Evolutionary conservation across 257 asterid genomes (phyloP), one percentile per base, ranked within the genome.

Genomic region (Craterostigma plantagineum): DNA sequence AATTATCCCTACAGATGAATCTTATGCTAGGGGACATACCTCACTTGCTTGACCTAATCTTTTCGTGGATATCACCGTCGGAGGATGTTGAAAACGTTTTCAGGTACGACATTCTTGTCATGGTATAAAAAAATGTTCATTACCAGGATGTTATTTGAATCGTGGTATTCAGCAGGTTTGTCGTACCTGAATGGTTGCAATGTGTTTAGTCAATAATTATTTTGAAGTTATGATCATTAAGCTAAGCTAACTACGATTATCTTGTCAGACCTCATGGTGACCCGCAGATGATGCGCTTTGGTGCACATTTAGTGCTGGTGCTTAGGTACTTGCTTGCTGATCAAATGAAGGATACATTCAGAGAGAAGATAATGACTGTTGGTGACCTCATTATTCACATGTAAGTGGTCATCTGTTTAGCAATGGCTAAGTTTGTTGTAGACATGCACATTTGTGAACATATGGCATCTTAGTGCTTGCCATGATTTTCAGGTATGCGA

Each of bases 221-320:
- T 23, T 23, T 23, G 30, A 23, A 23, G 6, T 23, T 23, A 2
- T 6, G 6, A 23, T 23, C 30, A 23, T 6, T n/a, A n/a, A n/a
- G n/a, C n/a, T n/a, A n/a, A n/a, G n/a, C n/a, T n/a, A n/a, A n/a
- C n/a, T n/a, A n/a, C n/a, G n/a, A n/a, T n/a, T 34, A 54, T 59
- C 17, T 38, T 55, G 58, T 45, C 82, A 90, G 95, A 81, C 95
- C 95, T 54, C 95, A 83, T 62, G 98, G 98, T n/a, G 98, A 90
- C 59, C 95, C 98, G 16, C 93, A 90, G 57, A 79, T 90, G 95
- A 83, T 90, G 83, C 93, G 95, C 43, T 81, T 82, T 66, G 95
- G 98, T 61, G 98, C 98, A 47, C 98, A 90, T 67, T 64, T 83
- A 57, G 98, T 83, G 61, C 77, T 90, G 68, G 94, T 90, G 43